These are phyloP conservation scores for Ampelocalamus luodianensis DNA, from an alignment of 176 grass and related monocot genomes.

Conservation along the genomic window DNA sequence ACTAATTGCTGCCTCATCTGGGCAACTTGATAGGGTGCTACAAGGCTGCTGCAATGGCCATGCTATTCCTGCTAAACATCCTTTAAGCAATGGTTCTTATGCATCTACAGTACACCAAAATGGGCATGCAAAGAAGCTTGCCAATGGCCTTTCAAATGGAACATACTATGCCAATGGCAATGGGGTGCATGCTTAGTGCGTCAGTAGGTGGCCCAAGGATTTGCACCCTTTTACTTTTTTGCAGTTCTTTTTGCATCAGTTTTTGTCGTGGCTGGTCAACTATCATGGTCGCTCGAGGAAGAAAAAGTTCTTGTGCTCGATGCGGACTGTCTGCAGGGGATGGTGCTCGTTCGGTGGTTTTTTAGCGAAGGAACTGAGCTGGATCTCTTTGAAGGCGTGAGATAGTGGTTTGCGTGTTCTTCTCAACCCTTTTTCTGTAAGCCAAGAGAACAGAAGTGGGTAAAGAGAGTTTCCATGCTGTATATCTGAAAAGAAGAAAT, in stretches of 20 bases:
- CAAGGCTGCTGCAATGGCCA: slow-evolving; percentile 36
- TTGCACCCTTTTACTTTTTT: slow-evolving; percentile 40
- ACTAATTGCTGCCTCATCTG: slow-evolving; percentile 76
- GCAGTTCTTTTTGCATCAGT: slow-evolving; percentile 50
- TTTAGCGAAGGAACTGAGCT: slow-evolving; percentile 71
- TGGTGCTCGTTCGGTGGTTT: slow-evolving; percentile 62
- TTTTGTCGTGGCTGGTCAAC: slow-evolving; percentile 55
- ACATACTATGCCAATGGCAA: slow-evolving; percentile 75
- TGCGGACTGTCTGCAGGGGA: slow-evolving; percentile 42
- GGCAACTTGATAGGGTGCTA: slow-evolving; percentile 61
- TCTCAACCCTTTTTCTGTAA: slow-evolving; percentile 61
- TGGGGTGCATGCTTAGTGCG: slow-evolving; percentile 64
- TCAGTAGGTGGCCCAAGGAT: slow-evolving; percentile 35
- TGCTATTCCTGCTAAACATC: slow-evolving; percentile 16
- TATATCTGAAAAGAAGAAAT: slow-evolving; percentile 53
- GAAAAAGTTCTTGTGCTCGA: slow-evolving; percentile 60
- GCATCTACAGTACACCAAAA: slow-evolving; percentile 54
- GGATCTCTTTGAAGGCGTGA: slow-evolving; percentile 44
- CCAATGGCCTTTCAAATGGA: slow-evolving; percentile 64
- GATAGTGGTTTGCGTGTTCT: slow-evolving; percentile 48
- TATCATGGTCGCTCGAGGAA: slow-evolving; percentile 62
- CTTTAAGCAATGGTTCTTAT: slow-evolving; percentile 51
- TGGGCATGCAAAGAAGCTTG: slow-evolving; percentile 61
- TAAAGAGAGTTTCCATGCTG: slow-evolving; percentile 54
- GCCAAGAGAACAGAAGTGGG: slow-evolving; percentile 48